Evolutionary conservation across 2,329 filamentous ascomycete species (phyloP), one percentile per base, ranked within the genome.

Genomic region (Ceratocystis eucalypticola): DNA sequence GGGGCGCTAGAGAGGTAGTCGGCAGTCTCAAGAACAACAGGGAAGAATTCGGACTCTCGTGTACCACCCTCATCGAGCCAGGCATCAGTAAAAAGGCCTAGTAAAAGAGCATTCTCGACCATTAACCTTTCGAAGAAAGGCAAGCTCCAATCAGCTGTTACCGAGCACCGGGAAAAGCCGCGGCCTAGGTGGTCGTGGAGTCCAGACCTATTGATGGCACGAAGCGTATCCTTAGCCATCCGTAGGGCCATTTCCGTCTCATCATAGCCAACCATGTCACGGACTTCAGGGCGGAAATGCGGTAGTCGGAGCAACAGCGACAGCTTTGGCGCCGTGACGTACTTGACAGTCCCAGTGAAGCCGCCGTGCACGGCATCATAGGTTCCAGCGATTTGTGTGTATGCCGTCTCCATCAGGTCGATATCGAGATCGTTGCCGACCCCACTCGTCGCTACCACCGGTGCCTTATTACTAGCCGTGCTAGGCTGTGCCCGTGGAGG

Each of bases 111-210:
- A 72, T 99, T 96, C 73, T 97, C 94, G 65, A 91, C 91, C 8
- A 96, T 83, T 82, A 97, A 91, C 78, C 97, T 97, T 77, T 99
- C 94, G 71, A 97, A 99, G 74, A 96, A 92, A 10, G 94, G 94
- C 61, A 97, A 79, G 69, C 88, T 89, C 94, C 94, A 99, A 75
- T 97, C 89, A 15, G 85, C 79, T 0, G 93, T 97, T 6, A 96
- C 88, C 15, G 91, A 96, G 74, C 96, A 96, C 64, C 93, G 84
- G 45, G 80, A 77, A 70, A 85, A 84, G 2, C 83, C 83, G 5
- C 77, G 78, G 1, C 81, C 80, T 7, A 85, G 73, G 66, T 85
- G 83, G 68, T 85, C 83, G 64, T 80, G 76, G 68, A 85, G 71
- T 3, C 80, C 81, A 62, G 82, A 79, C 62, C 81, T 77, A 1